A percentile compares a stretch with the other conserved stretches of the same genome.
These are phyloP conservation scores for Geosmithia flava DNA, from an alignment of 2,329 filamentous ascomycete genomes.

Conservation along the genomic window DNA sequence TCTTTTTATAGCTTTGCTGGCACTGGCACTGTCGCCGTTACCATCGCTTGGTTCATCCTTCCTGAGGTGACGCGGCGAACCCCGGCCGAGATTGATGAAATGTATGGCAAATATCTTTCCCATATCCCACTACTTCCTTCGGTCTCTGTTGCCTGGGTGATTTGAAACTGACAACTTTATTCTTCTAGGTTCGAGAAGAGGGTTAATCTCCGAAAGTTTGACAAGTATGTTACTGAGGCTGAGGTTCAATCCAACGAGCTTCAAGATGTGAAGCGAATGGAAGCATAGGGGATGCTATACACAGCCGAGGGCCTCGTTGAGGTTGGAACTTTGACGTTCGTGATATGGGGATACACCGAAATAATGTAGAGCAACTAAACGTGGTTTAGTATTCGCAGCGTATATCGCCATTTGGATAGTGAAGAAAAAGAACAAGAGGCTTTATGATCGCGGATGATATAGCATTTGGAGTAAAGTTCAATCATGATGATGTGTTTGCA, in stretches of 20 bases:
- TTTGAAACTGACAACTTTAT: too few species aligned
- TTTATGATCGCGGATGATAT: too few species aligned
- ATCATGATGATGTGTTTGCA: too few species aligned
- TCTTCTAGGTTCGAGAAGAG: constrained; percentile 1
- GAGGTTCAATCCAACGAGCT: not conserved
- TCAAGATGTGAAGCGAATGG: not conserved
- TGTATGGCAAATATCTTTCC: constrained; percentile 13
- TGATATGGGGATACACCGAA: too few species aligned
- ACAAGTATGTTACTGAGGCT: constrained; percentile 3
- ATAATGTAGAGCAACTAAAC: too few species aligned
- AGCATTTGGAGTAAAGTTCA: too few species aligned
- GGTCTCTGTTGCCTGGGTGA: too few species aligned
- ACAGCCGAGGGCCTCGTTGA: too few species aligned
- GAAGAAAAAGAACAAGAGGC: too few species aligned
- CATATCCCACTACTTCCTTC: not conserved
- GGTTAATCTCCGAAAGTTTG: constrained; percentile 3
- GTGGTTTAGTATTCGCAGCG: too few species aligned
- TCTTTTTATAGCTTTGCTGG: constrained; percentile 15
- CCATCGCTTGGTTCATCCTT: constrained; percentile 22
- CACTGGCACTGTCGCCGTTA: constrained; percentile 15
- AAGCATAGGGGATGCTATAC: not conserved
- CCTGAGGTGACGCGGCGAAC: constrained; percentile 21
- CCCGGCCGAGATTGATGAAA: constrained; percentile 22
- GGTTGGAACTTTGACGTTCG: too few species aligned
- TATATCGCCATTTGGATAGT: too few species aligned